These are phyloP conservation scores for Anthostomella pinea DNA, from an alignment of 2,329 filamentous ascomycete genomes.

Conservation along the genomic window DNA sequence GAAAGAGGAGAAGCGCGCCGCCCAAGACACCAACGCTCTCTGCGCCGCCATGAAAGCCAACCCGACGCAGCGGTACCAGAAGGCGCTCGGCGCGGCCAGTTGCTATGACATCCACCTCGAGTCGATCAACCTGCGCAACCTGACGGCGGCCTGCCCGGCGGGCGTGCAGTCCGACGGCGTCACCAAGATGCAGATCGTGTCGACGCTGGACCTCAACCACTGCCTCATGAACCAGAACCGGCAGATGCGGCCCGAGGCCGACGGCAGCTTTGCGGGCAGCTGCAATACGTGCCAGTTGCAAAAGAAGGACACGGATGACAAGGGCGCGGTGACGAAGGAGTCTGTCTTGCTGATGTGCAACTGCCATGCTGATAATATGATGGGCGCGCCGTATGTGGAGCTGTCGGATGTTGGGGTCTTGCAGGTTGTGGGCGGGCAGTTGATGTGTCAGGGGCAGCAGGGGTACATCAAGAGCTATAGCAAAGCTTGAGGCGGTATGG, in stretches of 20 bases:
- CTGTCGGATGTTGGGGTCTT: background rate
- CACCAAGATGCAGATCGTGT: too few species aligned
- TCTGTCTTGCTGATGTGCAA: background rate
- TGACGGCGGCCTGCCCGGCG: background rate
- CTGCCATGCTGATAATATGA: background rate
- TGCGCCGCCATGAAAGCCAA: too few species aligned
- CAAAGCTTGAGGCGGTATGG: background rate
- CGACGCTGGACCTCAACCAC: background rate
- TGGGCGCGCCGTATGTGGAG: background rate
- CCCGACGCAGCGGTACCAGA: too few species aligned
- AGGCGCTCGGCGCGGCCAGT: background rate
- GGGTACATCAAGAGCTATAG: too few species aligned
- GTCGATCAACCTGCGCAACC: background rate
- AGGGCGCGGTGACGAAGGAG: background rate
- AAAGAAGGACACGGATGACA: background rate
- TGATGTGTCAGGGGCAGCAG: constrained; percentile 1
- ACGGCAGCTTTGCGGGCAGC: background rate
- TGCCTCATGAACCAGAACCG: background rate
- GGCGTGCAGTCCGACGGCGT: too few species aligned
- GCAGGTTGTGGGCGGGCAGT: background rate
- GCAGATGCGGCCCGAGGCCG: background rate
- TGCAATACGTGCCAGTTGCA: background rate
- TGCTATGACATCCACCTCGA: background rate
- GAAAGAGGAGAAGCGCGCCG: too few species aligned
- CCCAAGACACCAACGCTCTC: too few species aligned